phyloP scores from a whole-genome alignment of 345 rosid species.

The Hibiscus tridactylites region DNA sequence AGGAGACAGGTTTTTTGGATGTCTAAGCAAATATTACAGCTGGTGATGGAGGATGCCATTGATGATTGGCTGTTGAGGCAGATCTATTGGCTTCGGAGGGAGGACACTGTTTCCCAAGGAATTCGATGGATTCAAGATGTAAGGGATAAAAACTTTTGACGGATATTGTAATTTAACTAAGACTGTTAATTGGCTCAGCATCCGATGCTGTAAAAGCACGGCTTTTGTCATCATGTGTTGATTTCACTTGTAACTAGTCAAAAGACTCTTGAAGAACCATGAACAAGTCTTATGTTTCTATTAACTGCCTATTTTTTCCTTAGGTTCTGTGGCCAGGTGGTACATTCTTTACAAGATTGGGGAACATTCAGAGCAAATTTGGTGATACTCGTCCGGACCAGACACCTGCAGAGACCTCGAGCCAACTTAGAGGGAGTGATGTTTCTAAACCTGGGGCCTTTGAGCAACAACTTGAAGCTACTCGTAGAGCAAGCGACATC shows the following conservation, averaged over 20 bases:
- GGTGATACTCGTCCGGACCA: slow-evolving; percentile 28
- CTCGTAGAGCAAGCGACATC: slow-evolving; percentile 78
- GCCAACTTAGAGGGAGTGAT: slow-evolving; percentile 49
- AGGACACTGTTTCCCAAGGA: slow-evolving; percentile 71
- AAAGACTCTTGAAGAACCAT: not conserved
- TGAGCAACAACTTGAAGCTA: slow-evolving; percentile 78
- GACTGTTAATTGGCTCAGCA: not conserved
- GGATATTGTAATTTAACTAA: not conserved
- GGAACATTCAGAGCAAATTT: slow-evolving; percentile 25
- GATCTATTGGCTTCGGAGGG: slow-evolving; percentile 72
- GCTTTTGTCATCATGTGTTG: not conserved
- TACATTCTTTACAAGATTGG: slow-evolving; percentile 54
- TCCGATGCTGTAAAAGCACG: slow-evolving; percentile 1
- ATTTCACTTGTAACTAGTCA: not conserved
- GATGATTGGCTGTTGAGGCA: slow-evolving; percentile 94
- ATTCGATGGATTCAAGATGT: slow-evolving; percentile 90
- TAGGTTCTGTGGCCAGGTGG: slow-evolving; percentile 95
- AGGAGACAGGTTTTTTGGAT: slow-evolving; percentile 99
- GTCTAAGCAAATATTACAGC: slow-evolving; percentile 89
- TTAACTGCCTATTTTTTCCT: not conserved
- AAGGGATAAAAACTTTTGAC: slow-evolving; percentile 30
- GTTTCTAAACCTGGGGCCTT: slow-evolving; percentile 50
- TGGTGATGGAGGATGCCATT: slow-evolving; percentile 96
- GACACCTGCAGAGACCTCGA: slow-evolving; percentile 26
- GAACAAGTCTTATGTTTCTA: not conserved